Percentiles rank a stretch among this genome's conserved stretches.
These are phyloP conservation scores for Hymenotorrendiella dingleyae DNA, from an alignment of 2,329 filamentous ascomycete species.

Conservation along the genomic window DNA sequence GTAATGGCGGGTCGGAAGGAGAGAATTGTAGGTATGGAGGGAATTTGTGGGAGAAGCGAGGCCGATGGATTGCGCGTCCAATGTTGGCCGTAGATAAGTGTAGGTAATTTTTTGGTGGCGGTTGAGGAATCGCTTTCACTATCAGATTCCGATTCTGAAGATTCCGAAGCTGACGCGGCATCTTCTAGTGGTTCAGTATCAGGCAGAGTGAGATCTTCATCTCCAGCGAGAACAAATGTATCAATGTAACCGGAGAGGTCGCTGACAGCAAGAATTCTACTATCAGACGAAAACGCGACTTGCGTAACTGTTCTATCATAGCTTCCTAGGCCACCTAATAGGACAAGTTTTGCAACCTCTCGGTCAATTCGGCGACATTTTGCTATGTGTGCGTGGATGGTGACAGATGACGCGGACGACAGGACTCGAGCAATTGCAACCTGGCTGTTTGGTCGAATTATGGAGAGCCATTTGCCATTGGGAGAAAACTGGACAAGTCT, in stretches of 20 bases:
- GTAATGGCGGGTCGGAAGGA: conserved; percentile 54
- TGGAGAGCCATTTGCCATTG: conserved; percentile 62
- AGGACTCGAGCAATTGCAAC: conserved; percentile 47
- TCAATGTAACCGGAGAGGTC: conserved; percentile 84
- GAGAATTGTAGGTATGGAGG: conserved; percentile 57
- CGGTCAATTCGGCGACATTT: conserved; percentile 49
- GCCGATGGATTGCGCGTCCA: conserved; percentile 74
- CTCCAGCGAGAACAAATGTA: conserved; percentile 68
- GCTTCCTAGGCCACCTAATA: conserved; percentile 60
- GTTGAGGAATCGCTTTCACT: conserved; percentile 43
- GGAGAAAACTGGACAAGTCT: conserved; percentile 64
- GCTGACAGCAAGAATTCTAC: conserved; percentile 68
- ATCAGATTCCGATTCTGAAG: conserved; percentile 30
- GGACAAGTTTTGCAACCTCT: conserved; percentile 46
- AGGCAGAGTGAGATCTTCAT: conserved; percentile 42
- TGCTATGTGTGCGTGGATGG: conserved; percentile 37
- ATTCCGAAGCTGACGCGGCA: conserved; percentile 26
- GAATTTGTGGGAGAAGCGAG: conserved; percentile 62
- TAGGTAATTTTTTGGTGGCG: conserved; percentile 35
- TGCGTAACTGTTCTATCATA: conserved; percentile 75
- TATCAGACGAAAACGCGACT: conserved; percentile 72
- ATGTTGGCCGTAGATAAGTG: conserved; percentile 51
- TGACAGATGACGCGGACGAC: conserved; percentile 31
- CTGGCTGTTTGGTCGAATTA: conserved; percentile 55
- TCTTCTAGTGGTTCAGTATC: conserved; percentile 33